Evolutionary conservation across 805 yeast genomes (phyloP), one percentile per base, ranked within the genome.

Genomic region (Candida dendrica): DNA sequence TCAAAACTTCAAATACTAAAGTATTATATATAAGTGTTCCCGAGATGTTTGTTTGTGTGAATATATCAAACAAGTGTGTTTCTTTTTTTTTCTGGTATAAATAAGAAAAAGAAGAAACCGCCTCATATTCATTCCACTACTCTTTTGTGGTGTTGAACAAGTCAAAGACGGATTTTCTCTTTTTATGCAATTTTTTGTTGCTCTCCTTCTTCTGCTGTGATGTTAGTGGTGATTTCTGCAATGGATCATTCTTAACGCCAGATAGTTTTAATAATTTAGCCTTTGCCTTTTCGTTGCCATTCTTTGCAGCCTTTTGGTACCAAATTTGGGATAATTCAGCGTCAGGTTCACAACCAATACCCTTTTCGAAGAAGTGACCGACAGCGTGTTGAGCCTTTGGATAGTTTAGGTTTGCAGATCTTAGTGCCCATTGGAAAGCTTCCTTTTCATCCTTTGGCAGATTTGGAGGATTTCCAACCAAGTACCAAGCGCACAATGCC

Each of bases 401-500:
- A 31, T 74, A 69, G 14, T 86, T 86, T 33, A 77, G 65, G 34
- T 74, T 69, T 0, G 98, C 97, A 0, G 98, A 91, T 48, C 86
- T 71, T 41, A 76, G 66, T 1, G 97, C 97, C 98, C 98, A 93
- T 53, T 87, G 93, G 60, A 82, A 91, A 1, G 97, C 95, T 62
- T 90, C 96, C 41, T 66, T 74, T 42, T 82, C 84, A 60, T 90
- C 91, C 47, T 76, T 75, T 8, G 80, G 81, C 52, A 93, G 71
- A 37, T 75, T 76, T n/a, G 93, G 90, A 29, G 84, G 90, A 29
- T 86, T 81, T 0, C 98, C 98, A 22, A 88, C 83, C 61, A 91
- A 69, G 59, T 91, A 93, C 97, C 98, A 93, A 1, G 97, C 96
- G 61, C 97, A 90, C 67, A 91, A 70, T 2, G 95, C 90, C 55